Evolutionary conservation across 78 protist species (phyloP), one percentile per base, ranked within the genome.

Genomic region (Dictyostelium intermedium): DNA sequence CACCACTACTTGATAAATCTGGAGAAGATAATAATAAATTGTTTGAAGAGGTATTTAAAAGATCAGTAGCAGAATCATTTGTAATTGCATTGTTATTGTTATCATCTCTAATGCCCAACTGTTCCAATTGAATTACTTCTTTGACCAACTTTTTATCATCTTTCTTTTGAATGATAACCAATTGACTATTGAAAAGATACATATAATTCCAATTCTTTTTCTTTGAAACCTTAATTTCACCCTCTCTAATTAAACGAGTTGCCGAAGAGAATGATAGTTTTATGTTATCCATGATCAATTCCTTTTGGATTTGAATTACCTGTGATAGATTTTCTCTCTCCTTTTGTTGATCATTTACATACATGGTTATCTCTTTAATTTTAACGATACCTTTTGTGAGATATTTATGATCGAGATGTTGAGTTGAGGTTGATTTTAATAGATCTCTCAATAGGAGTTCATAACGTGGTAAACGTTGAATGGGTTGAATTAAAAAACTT

Each of bases 391-490:
- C 86, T 35, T 82, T 82, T 2, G 13, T 39, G 2, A 82, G 66
- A 82, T 56, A 56, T 39, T 50, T 72, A 34, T n/a, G 35, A 82
- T 82, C 86, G 2, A 25, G 23, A 35, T 82, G 86, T 6, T 2
- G 11, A 2, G 13, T 30, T 2, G 23, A 13, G 3, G 86, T 82
- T 13, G 30, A 25, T 25, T 82, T 82, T 10, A 34, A 25, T 1
- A 82, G 25, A 82, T 82, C 86, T 35, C 86, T 32, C 6, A 82
- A 9, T 34, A 82, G 60, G 10, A 82, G 39, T 34, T 82, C 86
- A 35, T 82, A 82, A 56, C 86, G 63, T 56, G 86, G 86, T 82
- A 82, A 82, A 47, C 86, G 61, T 56, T 82, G 86, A 56, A 82
- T 23, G 8, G 86, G 86, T 60, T 82, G 86, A 82, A 82, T 82